Conservation (phyloP, 257 asterid genomes). For the Solanum medicagineum region DNA sequence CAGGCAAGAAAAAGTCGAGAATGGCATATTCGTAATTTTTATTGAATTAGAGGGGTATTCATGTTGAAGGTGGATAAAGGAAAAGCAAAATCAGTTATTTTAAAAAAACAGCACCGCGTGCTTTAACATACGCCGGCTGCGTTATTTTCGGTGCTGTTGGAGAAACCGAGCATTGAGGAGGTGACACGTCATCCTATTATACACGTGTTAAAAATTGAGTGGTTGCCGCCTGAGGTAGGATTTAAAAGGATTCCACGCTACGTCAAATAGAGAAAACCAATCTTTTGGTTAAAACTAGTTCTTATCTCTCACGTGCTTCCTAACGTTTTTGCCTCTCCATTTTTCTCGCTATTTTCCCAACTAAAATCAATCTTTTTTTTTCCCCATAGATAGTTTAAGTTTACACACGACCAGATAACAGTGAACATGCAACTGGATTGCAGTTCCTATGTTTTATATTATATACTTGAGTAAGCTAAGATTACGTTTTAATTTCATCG, state of each 20-base stretch:
- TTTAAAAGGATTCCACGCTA: background rate
- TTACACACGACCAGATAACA: background rate
- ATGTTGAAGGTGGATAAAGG: background rate
- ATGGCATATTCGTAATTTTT: background rate
- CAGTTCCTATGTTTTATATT: background rate
- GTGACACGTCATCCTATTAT: background rate
- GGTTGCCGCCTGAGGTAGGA: background rate
- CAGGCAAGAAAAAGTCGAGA: background rate
- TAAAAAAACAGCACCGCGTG: background rate
- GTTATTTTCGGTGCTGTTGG: background rate
- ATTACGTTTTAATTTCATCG: too few species aligned
- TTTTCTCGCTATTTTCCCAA: too few species aligned
- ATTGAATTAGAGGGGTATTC: background rate
- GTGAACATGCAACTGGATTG: background rate
- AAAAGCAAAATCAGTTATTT: background rate
- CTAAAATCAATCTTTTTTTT: too few species aligned
- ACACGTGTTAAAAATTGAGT: background rate
- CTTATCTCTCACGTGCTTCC: background rate
- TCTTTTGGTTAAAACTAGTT: background rate
- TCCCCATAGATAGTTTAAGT: too few species aligned
- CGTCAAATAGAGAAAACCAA: background rate
- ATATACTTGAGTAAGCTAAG: too few species aligned
- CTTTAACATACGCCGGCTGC: background rate
- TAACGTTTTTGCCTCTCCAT: background rate
- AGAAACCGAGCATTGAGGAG: background rate